These are phyloP conservation scores for Porcisia hertigi DNA, from an alignment of 208 protist genomes.

Conservation along the genomic window DNA sequence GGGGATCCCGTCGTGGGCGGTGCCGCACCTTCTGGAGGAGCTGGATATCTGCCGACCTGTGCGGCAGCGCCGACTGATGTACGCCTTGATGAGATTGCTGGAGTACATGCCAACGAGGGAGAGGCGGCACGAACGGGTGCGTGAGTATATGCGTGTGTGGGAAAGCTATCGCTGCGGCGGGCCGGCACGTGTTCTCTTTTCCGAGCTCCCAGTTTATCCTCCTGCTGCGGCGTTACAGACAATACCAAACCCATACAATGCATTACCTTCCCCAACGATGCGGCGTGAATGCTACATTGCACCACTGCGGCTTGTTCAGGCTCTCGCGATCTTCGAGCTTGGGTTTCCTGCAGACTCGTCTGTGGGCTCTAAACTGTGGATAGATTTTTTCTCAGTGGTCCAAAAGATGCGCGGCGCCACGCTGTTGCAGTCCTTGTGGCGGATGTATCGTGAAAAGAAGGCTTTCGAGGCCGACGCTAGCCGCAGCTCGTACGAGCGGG, in stretches of 20 bases:
- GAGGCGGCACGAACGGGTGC: slow-evolving; percentile 44
- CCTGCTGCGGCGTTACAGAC: slow-evolving; percentile 1
- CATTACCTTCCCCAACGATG: background rate
- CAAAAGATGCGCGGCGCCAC: slow-evolving; percentile 73
- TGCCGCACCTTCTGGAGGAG: slow-evolving; percentile 83
- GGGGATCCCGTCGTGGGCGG: slow-evolving; percentile 70
- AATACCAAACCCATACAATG: slow-evolving; percentile 31
- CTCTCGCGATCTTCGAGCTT: slow-evolving; percentile 68
- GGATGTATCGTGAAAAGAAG: slow-evolving; percentile 69
- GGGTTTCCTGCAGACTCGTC: slow-evolving; percentile 75
- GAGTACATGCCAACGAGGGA: slow-evolving; percentile 66
- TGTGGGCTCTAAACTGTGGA: slow-evolving; percentile 70
- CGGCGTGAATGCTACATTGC: slow-evolving; percentile 42
- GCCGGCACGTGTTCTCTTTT: slow-evolving; percentile 52
- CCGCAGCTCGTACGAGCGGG: slow-evolving; percentile 31
- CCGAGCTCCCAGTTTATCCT: slow-evolving; percentile 56
- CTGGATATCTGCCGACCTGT: slow-evolving; percentile 64
- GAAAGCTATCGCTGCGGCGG: slow-evolving; percentile 62
- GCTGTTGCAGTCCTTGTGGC: slow-evolving; percentile 82
- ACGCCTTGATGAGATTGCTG: slow-evolving; percentile 61
- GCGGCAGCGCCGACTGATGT: slow-evolving; percentile 74
- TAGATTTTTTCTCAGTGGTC: slow-evolving; percentile 77
- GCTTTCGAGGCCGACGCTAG: slow-evolving; percentile 48
- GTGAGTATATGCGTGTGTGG: slow-evolving; percentile 70
- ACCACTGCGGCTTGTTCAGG: slow-evolving; percentile 71